Evolutionary conservation across 208 protist species (phyloP), one percentile per base, ranked within the genome.

Genomic region (Crithidia sp.): DNA sequence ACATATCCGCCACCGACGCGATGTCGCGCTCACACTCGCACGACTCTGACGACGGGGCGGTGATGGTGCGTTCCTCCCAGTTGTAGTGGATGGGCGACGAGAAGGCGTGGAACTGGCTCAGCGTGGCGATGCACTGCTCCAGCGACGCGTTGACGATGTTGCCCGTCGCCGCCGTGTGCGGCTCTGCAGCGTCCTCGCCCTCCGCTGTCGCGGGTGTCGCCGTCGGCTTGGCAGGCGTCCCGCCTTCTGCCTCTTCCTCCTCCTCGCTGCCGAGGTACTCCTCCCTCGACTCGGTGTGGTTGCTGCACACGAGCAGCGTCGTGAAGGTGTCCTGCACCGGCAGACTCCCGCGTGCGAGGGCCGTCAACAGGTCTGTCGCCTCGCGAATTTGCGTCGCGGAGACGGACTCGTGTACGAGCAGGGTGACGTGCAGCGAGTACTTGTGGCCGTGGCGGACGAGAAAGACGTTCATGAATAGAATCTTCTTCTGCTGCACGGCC

Each of bases 401-500:
- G 50, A 82, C 67, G 1, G 70, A 39, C 54, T 85, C 79, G 53
- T 83, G 65, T 7, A 87, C 82, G 36, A 96, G 76, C 13, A 96
- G 80, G 16, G 85, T 90, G 37, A 92, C 84, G 77, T 95, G 90
- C 45, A 94, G 68, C 5, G 81, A 83, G 67, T 94, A 96, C 59
- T 80, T 82, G 74, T 91, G 87, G 10, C 91, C 91, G 79, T 96
- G 91, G 16, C 91, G 91, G 49, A 89, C 90, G 36, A 96, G 81
- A 76, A 96, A 94, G 2, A 91, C 81, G 70, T 94, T 96, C 8
- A 94, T 86, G 68, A 90, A 84, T 13, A 60, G 84, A 57, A 86
- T 80, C 47, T 72, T 73, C 43, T 82, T 63, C 19, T 44, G 50
- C n/a, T 58, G 7, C 41, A 69, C 64, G 19, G 61, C 44, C n/a